Conservation (phyloP, 2,329 filamentous ascomycete species). For the Claviceps sp. region DNA sequence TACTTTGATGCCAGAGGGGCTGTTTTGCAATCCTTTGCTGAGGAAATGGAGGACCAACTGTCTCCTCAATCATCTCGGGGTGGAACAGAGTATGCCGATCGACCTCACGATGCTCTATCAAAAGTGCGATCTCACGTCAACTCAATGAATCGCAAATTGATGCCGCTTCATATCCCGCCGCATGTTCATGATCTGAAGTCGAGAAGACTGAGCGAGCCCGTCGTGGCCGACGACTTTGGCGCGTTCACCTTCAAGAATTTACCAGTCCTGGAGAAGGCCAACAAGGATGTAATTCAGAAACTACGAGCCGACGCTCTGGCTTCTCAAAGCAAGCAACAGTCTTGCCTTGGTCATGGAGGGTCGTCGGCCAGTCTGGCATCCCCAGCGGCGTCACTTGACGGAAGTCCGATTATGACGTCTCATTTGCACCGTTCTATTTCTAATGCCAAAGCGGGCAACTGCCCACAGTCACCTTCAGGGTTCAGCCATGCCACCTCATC, state of each 20-base stretch:
- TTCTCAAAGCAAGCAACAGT: constrained; percentile 40
- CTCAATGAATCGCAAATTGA: constrained; percentile 74
- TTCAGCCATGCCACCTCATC: constrained; percentile 72
- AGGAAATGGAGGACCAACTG: constrained; percentile 83
- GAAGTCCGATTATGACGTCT: constrained; percentile 69
- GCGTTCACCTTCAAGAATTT: constrained; percentile 96
- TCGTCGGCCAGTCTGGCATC: constrained; percentile 32
- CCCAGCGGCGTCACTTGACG: constrained; percentile 60
- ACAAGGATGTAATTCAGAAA: constrained; percentile 97
- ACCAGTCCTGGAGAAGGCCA: constrained; percentile 90
- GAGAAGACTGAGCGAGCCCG: constrained; percentile 79
- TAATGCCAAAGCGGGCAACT: constrained; percentile 61
- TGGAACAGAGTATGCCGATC: constrained; percentile 66
- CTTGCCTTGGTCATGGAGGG: constrained; percentile 29
- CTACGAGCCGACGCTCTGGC: constrained; percentile 81
- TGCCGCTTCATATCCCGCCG: constrained; percentile 91
- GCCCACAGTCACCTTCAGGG: constrained; percentile 77
- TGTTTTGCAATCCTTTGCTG: constrained; percentile 79
- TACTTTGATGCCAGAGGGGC: constrained; percentile 92
- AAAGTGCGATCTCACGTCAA: constrained; percentile 78
- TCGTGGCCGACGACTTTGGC: constrained; percentile 83
- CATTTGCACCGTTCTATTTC: constrained; percentile 73
- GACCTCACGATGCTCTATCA: constrained; percentile 88
- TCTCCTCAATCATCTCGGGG: constrained; percentile 59
- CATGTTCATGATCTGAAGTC: constrained; percentile 87